Conservation (phyloP, 1,284 basidiomycete genomes). For the Hemileia vastatrix region DNA sequence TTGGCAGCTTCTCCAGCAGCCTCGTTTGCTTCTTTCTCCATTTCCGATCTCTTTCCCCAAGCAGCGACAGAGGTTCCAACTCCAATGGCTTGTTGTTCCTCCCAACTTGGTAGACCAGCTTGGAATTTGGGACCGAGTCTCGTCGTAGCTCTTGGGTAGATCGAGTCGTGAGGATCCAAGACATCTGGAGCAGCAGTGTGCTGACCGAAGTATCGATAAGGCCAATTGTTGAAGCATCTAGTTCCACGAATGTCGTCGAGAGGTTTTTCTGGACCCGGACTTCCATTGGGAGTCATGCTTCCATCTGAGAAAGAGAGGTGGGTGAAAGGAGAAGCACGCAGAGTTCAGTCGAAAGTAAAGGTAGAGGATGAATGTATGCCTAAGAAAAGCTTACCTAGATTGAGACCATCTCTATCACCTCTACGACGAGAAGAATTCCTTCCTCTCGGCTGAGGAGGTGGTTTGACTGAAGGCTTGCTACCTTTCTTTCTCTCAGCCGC, state of each 20-base stretch:
- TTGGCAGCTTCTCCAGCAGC: conserved; percentile 24
- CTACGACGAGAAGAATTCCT: conserved; percentile 13
- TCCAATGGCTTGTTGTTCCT: conserved; percentile 33
- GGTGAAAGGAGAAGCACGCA: too few species aligned
- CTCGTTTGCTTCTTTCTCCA: conserved; percentile 25
- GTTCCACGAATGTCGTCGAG: too few species aligned
- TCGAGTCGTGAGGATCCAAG: conserved; percentile 80
- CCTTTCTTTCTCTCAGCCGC: background rate
- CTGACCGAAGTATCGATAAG: conserved; percentile 88
- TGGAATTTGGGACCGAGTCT: conserved; percentile 80
- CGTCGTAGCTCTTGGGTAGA: conserved; percentile 81
- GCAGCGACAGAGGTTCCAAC: conserved; percentile 25
- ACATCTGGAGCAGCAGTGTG: conserved; percentile 61
- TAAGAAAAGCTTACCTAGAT: conserved; percentile 33
- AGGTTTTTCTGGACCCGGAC: background rate
- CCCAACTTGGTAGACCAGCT: conserved; percentile 47
- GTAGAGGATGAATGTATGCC: background rate
- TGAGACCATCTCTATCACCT: conserved; percentile 43
- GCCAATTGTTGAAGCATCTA: conserved; percentile 91
- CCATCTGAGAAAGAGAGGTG: background rate
- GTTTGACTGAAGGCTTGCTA: conserved; percentile 2
- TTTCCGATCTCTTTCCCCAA: conserved; percentile 11
- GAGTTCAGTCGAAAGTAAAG: too few species aligned
- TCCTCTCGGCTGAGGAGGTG: conserved; percentile 22
- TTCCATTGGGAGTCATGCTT: background rate